Percentiles rank a stretch among this genome's conserved stretches.
Conservation (phyloP, 441 rosid species). For the Raphanus hybrid region DNA sequence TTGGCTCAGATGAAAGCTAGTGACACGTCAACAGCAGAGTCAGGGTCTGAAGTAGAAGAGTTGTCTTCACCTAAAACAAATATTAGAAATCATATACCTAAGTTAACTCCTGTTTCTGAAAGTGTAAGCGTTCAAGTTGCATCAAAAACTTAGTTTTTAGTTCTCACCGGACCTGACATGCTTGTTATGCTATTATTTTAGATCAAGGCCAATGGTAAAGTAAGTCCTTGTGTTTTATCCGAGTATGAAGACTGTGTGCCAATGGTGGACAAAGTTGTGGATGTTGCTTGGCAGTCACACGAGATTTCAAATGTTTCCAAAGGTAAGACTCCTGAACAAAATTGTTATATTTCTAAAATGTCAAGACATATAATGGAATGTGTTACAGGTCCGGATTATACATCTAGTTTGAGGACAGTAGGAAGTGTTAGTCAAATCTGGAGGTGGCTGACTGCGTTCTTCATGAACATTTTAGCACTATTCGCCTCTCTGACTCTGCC, state of each 20-base stretch:
- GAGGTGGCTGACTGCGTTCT: constrained; percentile 43
- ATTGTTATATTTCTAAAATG: neutral
- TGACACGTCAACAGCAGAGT: constrained; percentile 67
- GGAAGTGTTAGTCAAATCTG: constrained; percentile 40
- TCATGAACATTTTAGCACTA: constrained; percentile 43
- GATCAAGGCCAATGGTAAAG: constrained; percentile 51
- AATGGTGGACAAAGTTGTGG: constrained; percentile 62
- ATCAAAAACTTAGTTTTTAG: neutral
- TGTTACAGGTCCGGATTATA: constrained; percentile 47
- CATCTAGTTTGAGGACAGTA: constrained; percentile 36
- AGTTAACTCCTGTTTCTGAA: constrained; percentile 67
- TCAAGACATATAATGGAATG: constrained; percentile 18
- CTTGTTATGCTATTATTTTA: constrained; percentile 34
- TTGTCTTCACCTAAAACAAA: constrained; percentile 54
- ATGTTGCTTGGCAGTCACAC: constrained; percentile 51
- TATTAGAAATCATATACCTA: constrained; percentile 46
- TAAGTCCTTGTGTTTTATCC: constrained; percentile 32
- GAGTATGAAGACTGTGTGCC: constrained; percentile 58
- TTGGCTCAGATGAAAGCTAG: constrained; percentile 52
- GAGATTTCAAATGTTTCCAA: constrained; percentile 39
- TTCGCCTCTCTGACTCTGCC: constrained; percentile 38
- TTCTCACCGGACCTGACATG: constrained; percentile 4
- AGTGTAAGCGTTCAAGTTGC: constrained; percentile 48
- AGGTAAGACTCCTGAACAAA: constrained; percentile 43
- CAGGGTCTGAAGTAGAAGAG: constrained; percentile 73